Base-by-base conservation (phyloP, 176 grass and related monocot genomes). In the Aechmea fasciata region DNA sequence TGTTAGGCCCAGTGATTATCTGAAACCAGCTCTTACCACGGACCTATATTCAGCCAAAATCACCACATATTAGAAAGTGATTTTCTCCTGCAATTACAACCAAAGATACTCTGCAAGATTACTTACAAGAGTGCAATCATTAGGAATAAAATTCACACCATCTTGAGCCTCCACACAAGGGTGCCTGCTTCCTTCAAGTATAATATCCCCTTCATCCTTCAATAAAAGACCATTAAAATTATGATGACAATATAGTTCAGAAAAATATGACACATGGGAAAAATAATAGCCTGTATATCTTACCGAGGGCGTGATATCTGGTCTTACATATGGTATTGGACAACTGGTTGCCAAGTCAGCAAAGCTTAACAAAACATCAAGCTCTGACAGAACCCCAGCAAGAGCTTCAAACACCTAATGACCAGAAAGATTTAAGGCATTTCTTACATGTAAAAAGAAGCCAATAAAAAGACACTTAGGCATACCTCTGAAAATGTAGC, bases 1-100 rank as follows among this genome's bases (percentile, higher is more conserved):
- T 96, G 79, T 96, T 96, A 78, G 92, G 92, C 47, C 92, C 92
- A 52, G 92, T 96, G 74, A 96, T 96, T 78, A 96, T 92, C 73
- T 96, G 92, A 80, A 96, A 96, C 92, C 92, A 96, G 63, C 92
- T 96, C 78, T 96, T 89, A 50, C 81, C 88, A 80, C 92, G 90
- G 24, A 85, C 81, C 92, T 96, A 64, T 88, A 22, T 48, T 75
- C 63, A 69, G 20, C 51, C 78, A 53, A 78, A 82, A 79, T 14
- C 26, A 49, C 78, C 53, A 50, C 49, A 19, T 77, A 47, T 57
- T 26, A 67, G 23, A 52, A 57, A 57, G 23, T 66, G 55, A 61
- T 61, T 41, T 41, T 50, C 47, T 67, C 19, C 22, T 73, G 24
- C 10, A 79, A 33, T 55, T 28, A 11, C 52, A 11, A 49, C 11